Evolutionary conservation across 2,329 filamentous ascomycete genomes (phyloP).

Genomic region (Arthroderma sp.): DNA sequence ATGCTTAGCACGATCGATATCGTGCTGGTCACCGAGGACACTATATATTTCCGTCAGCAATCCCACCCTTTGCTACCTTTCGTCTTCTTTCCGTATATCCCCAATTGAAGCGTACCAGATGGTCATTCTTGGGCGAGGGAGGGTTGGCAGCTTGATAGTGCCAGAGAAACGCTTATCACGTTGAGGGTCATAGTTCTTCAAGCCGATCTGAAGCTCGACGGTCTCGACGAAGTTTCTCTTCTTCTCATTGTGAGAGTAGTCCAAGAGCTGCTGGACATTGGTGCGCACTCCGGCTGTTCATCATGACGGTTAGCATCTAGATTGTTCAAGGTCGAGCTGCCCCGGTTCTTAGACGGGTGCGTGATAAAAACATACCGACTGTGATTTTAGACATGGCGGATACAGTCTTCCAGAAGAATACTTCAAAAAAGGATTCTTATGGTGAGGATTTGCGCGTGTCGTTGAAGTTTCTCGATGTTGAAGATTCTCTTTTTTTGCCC

Average conservation of each 20-base stretch:
- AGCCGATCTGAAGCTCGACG: conserved; percentile 71
- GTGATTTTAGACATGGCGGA: conserved; percentile 47
- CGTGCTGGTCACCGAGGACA: conserved; percentile 87
- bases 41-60: conserved; percentile 28
- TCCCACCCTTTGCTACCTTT: background rate
- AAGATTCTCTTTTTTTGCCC: background rate
- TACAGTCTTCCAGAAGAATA: conserved; percentile 78
- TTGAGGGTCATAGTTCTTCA: conserved; percentile 99
- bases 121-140: conserved; percentile 83
- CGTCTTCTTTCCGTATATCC: background rate
- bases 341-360: background rate
- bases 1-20: conserved; percentile 99
- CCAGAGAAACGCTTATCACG: conserved; percentile 99
- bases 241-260: conserved; percentile 92
- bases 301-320: conserved; percentile 1
- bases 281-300: conserved; percentile 73
- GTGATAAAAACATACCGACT: conserved; percentile 39
- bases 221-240: conserved; percentile 97
- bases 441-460: conserved; percentile 50
- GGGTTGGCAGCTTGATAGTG: conserved; percentile 85
- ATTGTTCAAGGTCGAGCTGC: background rate
- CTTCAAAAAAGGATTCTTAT: conserved; percentile 46
- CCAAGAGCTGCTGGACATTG: conserved; percentile 85
- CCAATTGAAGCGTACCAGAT: conserved; percentile 54
- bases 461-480: conserved; percentile 6